Conservation (phyloP, 305 asterid species). For the Galium porrigens region DNA sequence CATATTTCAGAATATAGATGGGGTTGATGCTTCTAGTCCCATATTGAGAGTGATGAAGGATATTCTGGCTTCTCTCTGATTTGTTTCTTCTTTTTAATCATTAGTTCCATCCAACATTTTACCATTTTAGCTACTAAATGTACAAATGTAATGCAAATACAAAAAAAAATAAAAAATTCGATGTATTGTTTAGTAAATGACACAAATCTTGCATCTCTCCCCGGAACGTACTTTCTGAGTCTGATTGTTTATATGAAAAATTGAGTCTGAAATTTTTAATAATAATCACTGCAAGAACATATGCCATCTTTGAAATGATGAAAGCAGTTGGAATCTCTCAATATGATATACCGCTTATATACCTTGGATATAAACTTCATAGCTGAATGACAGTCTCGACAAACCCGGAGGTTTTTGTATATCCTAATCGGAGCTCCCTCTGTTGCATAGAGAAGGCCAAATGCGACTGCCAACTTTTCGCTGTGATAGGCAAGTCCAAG, state of each 20-base stretch:
- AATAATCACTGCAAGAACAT: conserved; percentile 62
- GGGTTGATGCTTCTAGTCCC: conserved; percentile 34
- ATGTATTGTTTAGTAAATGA: neutral
- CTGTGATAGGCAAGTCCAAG: conserved; percentile 53
- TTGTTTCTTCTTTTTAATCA: neutral
- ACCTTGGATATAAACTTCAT: conserved; percentile 45
- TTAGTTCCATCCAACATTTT: neutral
- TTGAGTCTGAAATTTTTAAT: conserved; percentile 26
- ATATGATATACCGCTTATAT: conserved; percentile 29
- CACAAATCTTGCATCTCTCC: too few relatives aligned
- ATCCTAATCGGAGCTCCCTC: conserved; percentile 40
- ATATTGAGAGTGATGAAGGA: conserved; percentile 38
- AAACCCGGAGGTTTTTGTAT: conserved; percentile 54
- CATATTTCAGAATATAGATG: conserved; percentile 49
- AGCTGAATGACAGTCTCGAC: conserved; percentile 72
- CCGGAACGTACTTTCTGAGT: neutral
- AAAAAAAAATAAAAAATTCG: neutral
- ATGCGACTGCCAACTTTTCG: conserved; percentile 79
- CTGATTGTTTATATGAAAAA: neutral
- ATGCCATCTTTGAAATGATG: conserved; percentile 58
- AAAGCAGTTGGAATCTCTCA: conserved; percentile 61
- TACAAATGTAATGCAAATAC: neutral
- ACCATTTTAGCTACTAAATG: neutral
- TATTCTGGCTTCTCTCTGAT: conserved; percentile 41
- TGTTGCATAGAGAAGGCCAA: conserved; percentile 39